These are phyloP conservation scores for Bimuria novae-zelandiae DNA, from an alignment of 2,329 filamentous ascomycete species.

Conservation along the genomic window DNA sequence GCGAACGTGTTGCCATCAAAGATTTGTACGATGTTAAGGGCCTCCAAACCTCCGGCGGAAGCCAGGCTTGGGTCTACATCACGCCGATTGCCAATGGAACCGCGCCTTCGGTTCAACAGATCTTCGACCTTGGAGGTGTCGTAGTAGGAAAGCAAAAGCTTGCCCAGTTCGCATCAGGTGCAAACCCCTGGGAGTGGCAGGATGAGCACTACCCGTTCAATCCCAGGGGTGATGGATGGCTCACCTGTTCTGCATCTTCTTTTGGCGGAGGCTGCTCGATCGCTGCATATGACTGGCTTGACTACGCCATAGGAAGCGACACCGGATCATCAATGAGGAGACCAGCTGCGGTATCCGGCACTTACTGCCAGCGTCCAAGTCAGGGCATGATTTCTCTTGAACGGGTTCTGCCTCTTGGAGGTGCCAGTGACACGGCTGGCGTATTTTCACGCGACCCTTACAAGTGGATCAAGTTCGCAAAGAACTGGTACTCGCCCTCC, in stretches of 20 bases:
- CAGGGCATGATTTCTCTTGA: conserved; percentile 33
- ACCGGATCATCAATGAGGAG: conserved; percentile 56
- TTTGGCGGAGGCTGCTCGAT: conserved; percentile 48
- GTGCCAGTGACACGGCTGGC: conserved; percentile 32
- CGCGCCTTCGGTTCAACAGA: conserved; percentile 30
- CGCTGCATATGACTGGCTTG: conserved; percentile 53
- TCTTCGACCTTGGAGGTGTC: conserved; percentile 39
- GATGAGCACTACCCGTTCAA: conserved; percentile 50
- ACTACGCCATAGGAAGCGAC: conserved; percentile 52
- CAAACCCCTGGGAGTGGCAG: conserved; percentile 34
- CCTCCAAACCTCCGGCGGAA: conserved; percentile 30
- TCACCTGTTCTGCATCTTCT: conserved; percentile 32
- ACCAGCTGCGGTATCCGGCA: conserved; percentile 50
- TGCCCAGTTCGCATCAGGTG: conserved; percentile 51
- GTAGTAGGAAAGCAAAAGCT: conserved; percentile 60
- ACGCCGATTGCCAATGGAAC: conserved; percentile 24
- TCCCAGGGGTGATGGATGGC: conserved; percentile 42
- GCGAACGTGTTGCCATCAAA: conserved; percentile 35
- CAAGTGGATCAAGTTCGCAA: conserved; percentile 46
- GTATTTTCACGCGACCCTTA: conserved; percentile 33
- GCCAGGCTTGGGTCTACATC: conserved; percentile 28
- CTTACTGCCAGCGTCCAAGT: conserved; percentile 45
- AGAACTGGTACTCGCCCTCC: conserved; percentile 45
- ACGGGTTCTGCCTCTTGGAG: conserved; percentile 27
- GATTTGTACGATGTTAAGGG: conserved; percentile 34